Evolutionary conservation across 768 basidiomycete genomes (phyloP).

Genomic region (Auriculariales sp.): DNA sequence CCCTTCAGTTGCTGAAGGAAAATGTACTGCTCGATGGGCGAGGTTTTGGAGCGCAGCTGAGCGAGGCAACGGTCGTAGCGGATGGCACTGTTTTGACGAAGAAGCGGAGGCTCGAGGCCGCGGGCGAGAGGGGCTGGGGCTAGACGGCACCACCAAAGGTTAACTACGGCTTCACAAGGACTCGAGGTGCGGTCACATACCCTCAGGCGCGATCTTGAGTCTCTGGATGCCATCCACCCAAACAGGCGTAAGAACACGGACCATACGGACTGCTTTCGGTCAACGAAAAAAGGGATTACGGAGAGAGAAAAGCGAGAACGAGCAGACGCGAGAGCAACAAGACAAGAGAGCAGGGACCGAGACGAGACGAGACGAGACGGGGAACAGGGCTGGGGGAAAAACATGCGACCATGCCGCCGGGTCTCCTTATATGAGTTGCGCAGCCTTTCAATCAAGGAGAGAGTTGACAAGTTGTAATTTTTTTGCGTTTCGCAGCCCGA

Average conservation of each 20-base stretch:
- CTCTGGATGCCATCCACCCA: constrained; percentile 57
- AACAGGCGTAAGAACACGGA: constrained; percentile 47
- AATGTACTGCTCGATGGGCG: constrained; percentile 70
- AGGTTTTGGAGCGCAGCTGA: constrained; percentile 66
- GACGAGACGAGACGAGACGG: no score
- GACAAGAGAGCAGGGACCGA: no score
- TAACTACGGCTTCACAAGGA: not conserved
- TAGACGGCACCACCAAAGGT: constrained; percentile 10
- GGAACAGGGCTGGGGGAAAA: no score
- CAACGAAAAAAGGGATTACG: no score
- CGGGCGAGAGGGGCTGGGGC: constrained; percentile 28
- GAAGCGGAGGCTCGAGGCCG: constrained; percentile 47
- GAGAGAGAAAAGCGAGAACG: no score
- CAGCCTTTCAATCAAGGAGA: no score
- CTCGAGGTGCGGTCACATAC: constrained; percentile 24
- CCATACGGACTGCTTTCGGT: no score
- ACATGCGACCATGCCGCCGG: no score
- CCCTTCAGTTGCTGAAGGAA: constrained; percentile 65
- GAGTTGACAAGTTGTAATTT: no score
- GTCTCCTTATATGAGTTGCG: no score
- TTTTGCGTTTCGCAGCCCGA: no score
- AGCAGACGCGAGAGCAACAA: no score
- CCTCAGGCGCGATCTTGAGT: constrained; percentile 43
- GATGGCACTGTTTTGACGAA: constrained; percentile 25
- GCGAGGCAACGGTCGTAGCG: constrained; percentile 45